Conservation (phyloP, 495 filamentous ascomycete species). For the Neurospora cerealis region DNA sequence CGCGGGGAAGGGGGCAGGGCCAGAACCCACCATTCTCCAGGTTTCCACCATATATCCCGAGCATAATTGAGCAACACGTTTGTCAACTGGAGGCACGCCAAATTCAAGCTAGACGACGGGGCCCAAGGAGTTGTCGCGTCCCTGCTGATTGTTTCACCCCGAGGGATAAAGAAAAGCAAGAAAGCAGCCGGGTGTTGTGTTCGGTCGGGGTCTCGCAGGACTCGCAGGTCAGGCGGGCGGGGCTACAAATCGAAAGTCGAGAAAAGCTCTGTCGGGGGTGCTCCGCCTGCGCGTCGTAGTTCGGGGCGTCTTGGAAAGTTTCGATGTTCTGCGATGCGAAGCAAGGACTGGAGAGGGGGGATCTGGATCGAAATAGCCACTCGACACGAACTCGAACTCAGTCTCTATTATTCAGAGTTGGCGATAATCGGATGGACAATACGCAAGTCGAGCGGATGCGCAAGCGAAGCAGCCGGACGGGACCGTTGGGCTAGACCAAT, state of each 20-base stretch:
- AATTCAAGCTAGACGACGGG: neutral
- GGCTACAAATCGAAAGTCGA: neutral
- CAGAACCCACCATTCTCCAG: slow-evolving; percentile 36
- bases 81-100: slow-evolving; percentile 8
- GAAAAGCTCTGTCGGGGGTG: neutral
- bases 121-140: neutral
- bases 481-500: neutral
- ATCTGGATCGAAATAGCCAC: neutral
- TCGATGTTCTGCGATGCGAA: neutral
- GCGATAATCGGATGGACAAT: neutral
- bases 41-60: slow-evolving; percentile 35
- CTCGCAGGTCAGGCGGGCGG: neutral
- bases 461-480: neutral
- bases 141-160: neutral
- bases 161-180: neutral
- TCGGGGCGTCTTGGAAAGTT: neutral
- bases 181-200: neutral
- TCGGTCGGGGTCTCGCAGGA: neutral
- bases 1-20: neutral
- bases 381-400: neutral
- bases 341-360: neutral
- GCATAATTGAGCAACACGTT: slow-evolving; percentile 32
- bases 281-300: neutral
- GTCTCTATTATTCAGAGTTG: neutral
- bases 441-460: neutral